Evolutionary conservation across 768 basidiomycete genomes (phyloP).

Genomic region (Boletellus ananas): DNA sequence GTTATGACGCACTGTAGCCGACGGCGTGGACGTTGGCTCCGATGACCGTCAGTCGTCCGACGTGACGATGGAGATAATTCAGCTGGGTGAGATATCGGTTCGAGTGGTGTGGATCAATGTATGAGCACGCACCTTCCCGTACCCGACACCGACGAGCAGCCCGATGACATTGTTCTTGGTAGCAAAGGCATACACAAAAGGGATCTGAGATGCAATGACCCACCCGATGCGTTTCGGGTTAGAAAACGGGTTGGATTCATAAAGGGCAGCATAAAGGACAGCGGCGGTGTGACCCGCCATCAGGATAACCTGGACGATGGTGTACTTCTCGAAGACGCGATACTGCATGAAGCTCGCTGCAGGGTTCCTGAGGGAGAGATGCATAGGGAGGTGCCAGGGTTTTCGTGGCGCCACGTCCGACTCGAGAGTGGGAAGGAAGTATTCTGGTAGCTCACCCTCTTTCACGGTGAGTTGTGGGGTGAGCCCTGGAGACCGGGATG

Average conservation of each 20-base stretch:
- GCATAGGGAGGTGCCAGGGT: constrained; percentile 33
- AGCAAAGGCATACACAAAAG: constrained; percentile 59
- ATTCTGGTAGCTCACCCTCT: neutral
- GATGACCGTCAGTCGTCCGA: constrained; percentile 55
- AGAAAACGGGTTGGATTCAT: constrained; percentile 48
- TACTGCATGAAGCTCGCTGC: constrained; percentile 39
- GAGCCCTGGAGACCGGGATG: neutral
- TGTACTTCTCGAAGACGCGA: constrained; percentile 46
- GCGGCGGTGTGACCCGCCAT: constrained; percentile 45
- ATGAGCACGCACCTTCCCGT: constrained; percentile 53
- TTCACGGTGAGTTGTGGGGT: neutral
- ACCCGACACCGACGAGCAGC: constrained; percentile 54
- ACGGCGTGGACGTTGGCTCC: constrained; percentile 57
- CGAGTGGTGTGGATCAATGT: neutral
- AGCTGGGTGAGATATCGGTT: constrained; percentile 39
- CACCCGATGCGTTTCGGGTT: constrained; percentile 48
- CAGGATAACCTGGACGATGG: constrained; percentile 45
- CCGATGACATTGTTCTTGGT: constrained; percentile 71
- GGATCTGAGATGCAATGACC: constrained; percentile 60
- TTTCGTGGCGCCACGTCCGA: neutral
- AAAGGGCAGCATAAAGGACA: constrained; percentile 46
- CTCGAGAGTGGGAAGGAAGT: constrained; percentile 1
- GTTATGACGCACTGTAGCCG: constrained; percentile 45
- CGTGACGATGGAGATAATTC: constrained; percentile 73
- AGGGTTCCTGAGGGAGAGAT: constrained; percentile 42